Percentiles rank a stretch among this genome's conserved stretches.
Evolutionary conservation across 2,329 filamentous ascomycete species (phyloP).

Genomic region (Aspergillus fijiensis): DNA sequence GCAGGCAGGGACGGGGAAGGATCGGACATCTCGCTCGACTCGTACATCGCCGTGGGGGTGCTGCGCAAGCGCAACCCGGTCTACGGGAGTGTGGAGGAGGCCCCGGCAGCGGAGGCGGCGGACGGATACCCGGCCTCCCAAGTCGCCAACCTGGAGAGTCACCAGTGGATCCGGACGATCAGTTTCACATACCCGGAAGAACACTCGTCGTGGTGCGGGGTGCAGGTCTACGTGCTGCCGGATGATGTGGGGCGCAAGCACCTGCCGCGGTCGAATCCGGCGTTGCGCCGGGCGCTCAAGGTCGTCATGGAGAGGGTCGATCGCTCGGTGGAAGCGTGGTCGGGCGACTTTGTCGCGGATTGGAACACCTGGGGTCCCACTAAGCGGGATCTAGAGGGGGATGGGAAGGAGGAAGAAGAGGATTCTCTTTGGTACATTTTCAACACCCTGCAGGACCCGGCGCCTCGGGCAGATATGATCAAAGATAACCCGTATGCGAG

Average conservation of each 20-base stretch:
- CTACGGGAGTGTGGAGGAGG: not conserved
- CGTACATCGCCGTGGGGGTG: slow-evolving; percentile 36
- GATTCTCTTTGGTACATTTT: slow-evolving; percentile 53
- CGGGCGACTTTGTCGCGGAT: slow-evolving; percentile 22
- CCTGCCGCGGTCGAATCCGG: slow-evolving; percentile 33
- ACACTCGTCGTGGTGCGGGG: slow-evolving; percentile 21
- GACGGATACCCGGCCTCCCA: slow-evolving; percentile 22
- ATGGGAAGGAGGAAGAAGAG: slow-evolving; percentile 29
- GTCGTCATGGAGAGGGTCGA: slow-evolving; percentile 43
- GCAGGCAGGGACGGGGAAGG: not conserved
- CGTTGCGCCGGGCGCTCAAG: slow-evolving; percentile 39
- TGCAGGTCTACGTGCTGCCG: slow-evolving; percentile 43
- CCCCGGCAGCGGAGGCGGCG: not conserved
- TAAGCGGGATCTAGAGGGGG: not conserved
- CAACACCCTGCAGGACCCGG: slow-evolving; percentile 48
- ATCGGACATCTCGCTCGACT: slow-evolving; percentile 1
- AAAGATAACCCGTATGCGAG: slow-evolving; percentile 31
- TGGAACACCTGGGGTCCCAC: not conserved
- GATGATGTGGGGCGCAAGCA: slow-evolving; percentile 38
- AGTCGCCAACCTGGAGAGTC: slow-evolving; percentile 29
- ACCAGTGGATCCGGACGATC: slow-evolving; percentile 38
- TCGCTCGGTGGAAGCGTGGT: slow-evolving; percentile 40
- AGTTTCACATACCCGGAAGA: slow-evolving; percentile 16
- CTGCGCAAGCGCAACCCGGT: slow-evolving; percentile 20
- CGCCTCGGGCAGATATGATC: slow-evolving; percentile 31